Conservation (phyloP, 352 stramenopile species). For the Globisporangium irregulare region DNA sequence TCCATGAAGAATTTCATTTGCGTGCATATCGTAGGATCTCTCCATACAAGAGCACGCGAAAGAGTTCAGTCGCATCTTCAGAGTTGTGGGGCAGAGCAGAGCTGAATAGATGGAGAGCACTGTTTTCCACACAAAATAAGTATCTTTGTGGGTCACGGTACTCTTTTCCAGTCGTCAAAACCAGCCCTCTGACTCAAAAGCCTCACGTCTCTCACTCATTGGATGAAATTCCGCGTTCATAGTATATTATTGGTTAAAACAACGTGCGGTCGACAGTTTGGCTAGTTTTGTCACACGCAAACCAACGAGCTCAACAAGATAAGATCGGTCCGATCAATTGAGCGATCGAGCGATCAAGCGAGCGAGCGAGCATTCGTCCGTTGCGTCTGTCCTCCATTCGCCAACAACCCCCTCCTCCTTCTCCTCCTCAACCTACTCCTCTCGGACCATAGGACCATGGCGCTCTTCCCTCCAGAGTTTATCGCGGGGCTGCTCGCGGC, state of each 20-base stretch:
- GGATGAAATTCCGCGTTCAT: neutral
- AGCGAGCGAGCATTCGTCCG: neutral
- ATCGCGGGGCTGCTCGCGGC: slow-evolving; percentile 60
- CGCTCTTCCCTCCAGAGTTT: slow-evolving; percentile 75
- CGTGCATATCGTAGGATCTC: neutral
- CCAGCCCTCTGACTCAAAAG: neutral
- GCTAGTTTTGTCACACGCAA: neutral
- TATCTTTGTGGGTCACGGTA: neutral
- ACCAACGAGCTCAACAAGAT: neutral
- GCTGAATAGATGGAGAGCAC: neutral
- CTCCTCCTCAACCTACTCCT: too few species aligned
- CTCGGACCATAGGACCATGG: slow-evolving; percentile 30
- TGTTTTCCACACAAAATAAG: neutral
- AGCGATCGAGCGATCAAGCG: neutral
- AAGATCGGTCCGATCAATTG: neutral
- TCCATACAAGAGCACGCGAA: neutral
- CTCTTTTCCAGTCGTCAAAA: neutral
- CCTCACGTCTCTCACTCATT: neutral
- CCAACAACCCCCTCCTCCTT: neutral
- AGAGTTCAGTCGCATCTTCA: slow-evolving; percentile 6
- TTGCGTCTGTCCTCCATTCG: neutral
- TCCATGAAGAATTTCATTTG: neutral
- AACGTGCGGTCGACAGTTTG: neutral
- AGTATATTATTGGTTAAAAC: neutral
- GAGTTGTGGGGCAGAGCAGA: neutral